Base-by-base conservation (phyloP, 2,329 filamentous ascomycete genomes). In the Sphaerulina vaccinii region DNA sequence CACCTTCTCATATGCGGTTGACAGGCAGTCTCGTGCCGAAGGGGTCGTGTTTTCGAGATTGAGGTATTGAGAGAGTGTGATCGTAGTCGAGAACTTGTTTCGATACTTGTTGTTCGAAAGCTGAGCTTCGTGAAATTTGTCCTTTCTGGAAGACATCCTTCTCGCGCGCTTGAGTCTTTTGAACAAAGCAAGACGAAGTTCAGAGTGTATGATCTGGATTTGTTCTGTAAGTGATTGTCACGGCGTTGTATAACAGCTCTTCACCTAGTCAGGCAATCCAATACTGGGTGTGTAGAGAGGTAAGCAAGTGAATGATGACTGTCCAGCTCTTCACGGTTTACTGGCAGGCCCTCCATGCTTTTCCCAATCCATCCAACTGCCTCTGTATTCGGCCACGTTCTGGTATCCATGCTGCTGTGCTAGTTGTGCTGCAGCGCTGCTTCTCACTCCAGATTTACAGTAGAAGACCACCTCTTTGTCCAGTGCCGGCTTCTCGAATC, bases 391-490 rank as follows among this genome's bases (percentile, higher is more conserved):
- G 16, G 82, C 82, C 0, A 88, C 82, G 6, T 79, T 80, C 42
- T 73, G 71, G 79, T 88, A 97, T 8, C 92, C 92, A 2, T 84
- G 86, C 66, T 87, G 80, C 62, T 77, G 76, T 23, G 93, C 93
- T 69, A 96, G 71, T 58, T 80, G 78, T 5, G 90, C 90, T 5
- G 91, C 91, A 0, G 87, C 82, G 39, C 79, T 76, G 62, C 88
- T 90, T 67, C 93, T 79, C 58, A 97, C 88, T 2, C 93, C 93
- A 0, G 91, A 85, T 74, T 90, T 95, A 74, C 93, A 99, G 71
- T 96, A 97, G 65, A 97, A 93, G 3, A 97, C 79, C 11, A 96
- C 62, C 54, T 75, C 70, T 42, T 69, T 64, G 38, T 81, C 76
- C 54, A 74, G 75, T 2, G 64, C 63, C 0, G 86, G 91, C 55